Evolutionary conservation across 2,329 filamentous ascomycete genomes (phyloP), one percentile per base, ranked within the genome.

Genomic region (Claviceps humidiphila): DNA sequence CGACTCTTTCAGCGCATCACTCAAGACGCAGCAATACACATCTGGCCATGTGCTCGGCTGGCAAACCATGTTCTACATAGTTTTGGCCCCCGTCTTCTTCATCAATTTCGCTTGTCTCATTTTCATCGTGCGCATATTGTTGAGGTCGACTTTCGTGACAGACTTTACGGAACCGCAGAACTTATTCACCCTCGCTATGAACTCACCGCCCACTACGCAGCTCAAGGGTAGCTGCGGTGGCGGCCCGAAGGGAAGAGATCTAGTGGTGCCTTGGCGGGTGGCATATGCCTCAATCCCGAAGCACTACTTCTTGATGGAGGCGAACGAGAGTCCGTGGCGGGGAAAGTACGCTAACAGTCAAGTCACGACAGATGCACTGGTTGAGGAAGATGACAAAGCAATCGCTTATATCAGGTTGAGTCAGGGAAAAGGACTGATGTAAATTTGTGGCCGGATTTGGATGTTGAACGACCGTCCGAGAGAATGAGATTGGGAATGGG

Each of bases 101-200:
- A 78, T 85, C 59, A 89, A 87, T 62, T 54, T 82, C 26, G 69
- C 83, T 41, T 85, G 84, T 53, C 68, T 88, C 0, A 60, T 70
- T 2, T 89, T 88, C 66, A 63, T 84, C 49, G 61, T 77, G 47
- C 71, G 8, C 11, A 6, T 38, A 14, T 13, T 75, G 56, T 26
- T 34, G 16, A 62, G 70, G 5, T 70, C 70, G 0, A 78, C 79
- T 1, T 75, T 87, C 22, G 78, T 91, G 7, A 89, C 84, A 1
- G 87, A 91, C 67, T 89, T 85, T 61, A 86, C 82, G 0, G 86
- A 91, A 60, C 84, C 86, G 1, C 80, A 84, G 51, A 89, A 89
- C 61, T 68, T 89, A 2, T 89, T 90, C 59, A 73, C 81, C 0
- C 67, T 89, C 0, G 83, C 85, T 2, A 72, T 90, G 50, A 89